These are phyloP conservation scores for Mycena belliarum DNA, from an alignment of 768 basidiomycete genomes.

Conservation along the genomic window DNA sequence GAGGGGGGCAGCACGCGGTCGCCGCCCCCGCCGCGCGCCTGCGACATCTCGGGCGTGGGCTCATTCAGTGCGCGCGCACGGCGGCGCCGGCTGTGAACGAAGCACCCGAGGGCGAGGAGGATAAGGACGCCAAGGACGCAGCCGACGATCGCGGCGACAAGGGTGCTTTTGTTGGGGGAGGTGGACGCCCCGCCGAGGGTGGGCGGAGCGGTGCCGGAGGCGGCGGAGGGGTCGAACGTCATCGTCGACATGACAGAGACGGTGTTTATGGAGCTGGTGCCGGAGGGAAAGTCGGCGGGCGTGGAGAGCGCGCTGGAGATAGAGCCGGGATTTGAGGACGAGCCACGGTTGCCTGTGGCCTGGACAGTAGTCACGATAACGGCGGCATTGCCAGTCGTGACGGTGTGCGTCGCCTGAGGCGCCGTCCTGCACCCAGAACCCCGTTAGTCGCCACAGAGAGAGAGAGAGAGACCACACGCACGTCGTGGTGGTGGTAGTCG, in stretches of 20 bases:
- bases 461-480: not conserved
- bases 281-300: not conserved
- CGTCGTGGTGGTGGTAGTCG: not conserved
- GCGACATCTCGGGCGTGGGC: not conserved
- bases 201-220: not conserved
- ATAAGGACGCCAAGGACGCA: not conserved
- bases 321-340: too few relatives aligned
- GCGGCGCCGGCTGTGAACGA: not conserved
- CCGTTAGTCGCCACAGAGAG: not conserved
- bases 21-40: not conserved
- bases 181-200: not conserved
- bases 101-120: not conserved
- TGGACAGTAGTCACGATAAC: too few relatives aligned
- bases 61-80: not conserved
- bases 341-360: too few relatives aligned
- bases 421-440: not conserved
- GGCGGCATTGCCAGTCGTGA: not conserved
- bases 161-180: not conserved
- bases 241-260: not conserved
- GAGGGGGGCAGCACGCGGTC: not conserved
- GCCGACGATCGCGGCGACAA: not conserved
- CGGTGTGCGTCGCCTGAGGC: not conserved
- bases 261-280: not conserved
- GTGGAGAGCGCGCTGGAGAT: not conserved
- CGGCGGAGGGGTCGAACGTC: slow-evolving; percentile 1